These are phyloP conservation scores for Coffea eugenioides DNA, from an alignment of 257 asterid species.

Conservation along the genomic window DNA sequence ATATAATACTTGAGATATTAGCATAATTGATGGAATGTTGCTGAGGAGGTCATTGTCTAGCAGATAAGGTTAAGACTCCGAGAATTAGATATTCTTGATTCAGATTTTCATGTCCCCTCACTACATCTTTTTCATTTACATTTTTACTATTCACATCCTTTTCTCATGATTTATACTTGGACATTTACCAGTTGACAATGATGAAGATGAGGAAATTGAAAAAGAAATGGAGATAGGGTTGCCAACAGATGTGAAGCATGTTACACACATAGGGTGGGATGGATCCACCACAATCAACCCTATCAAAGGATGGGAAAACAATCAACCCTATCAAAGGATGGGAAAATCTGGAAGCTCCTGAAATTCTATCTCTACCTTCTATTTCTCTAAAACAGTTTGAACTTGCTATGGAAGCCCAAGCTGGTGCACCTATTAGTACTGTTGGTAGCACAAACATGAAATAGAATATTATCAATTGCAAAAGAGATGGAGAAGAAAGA, in stretches of 20 bases:
- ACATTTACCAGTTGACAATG: constrained; percentile 20
- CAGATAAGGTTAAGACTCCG: no score
- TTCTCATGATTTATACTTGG: not conserved
- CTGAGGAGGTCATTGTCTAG: no score
- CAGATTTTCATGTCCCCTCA: no score
- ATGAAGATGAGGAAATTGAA: constrained; percentile 20
- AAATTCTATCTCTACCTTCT: constrained; percentile 43
- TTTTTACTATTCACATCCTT: not conserved
- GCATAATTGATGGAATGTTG: no score
- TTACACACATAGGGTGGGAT: constrained; percentile 43
- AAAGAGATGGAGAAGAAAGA: not conserved
- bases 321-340: constrained; percentile 38
- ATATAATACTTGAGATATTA: no score
- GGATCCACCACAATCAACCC: constrained; percentile 40
- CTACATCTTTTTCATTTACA: not conserved
- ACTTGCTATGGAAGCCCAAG: constrained; percentile 60
- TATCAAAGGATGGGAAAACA: constrained; percentile 37
- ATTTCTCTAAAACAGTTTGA: constrained; percentile 54
- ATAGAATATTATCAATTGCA: not conserved
- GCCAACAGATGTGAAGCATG: constrained; percentile 50
- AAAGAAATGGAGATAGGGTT: constrained; percentile 37
- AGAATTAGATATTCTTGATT: no score
- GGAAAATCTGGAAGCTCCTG: constrained; percentile 37
- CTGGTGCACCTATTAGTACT: constrained; percentile 15
- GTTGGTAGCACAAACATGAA: not conserved